Evolutionary conservation across 202 grass and related monocot genomes (phyloP).

Genomic region (Eragrostis tef): DNA sequence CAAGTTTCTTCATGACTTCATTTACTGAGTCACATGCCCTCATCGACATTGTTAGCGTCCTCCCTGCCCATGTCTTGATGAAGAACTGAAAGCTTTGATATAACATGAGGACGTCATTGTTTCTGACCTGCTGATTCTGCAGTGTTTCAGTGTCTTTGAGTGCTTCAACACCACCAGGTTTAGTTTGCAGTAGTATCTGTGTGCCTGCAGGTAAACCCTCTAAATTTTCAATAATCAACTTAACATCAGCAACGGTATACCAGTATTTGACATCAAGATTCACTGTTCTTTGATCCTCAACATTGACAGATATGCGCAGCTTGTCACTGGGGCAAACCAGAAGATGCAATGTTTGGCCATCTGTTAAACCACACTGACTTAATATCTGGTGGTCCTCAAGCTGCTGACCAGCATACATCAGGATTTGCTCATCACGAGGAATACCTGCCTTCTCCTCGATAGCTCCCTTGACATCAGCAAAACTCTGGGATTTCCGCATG

Average conservation of each 20-base stretch:
- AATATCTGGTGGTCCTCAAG: constrained; percentile 58
- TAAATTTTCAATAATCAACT: constrained; percentile 53
- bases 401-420: constrained; percentile 48
- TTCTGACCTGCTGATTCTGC: constrained; percentile 32
- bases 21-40: constrained; percentile 11
- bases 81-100: constrained; percentile 47
- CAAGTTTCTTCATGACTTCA: constrained; percentile 40
- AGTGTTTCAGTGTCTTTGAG: constrained; percentile 49
- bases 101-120: constrained; percentile 44
- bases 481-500: constrained; percentile 53
- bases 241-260: constrained; percentile 68
- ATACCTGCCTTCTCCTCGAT: constrained; percentile 57
- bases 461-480: constrained; percentile 54
- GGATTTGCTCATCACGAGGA: constrained; percentile 46
- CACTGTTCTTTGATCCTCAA: constrained; percentile 33
- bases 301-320: constrained; percentile 46
- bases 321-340: constrained; percentile 47
- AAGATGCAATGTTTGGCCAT: constrained; percentile 52
- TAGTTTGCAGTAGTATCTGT: constrained; percentile 38
- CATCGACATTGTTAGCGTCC: constrained; percentile 42
- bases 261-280: constrained; percentile 56
- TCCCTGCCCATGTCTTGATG: constrained; percentile 49
- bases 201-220: constrained; percentile 39
- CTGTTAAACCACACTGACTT: constrained; percentile 47
- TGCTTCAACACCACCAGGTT: background rate